Evolutionary conservation across 345 rosid genomes (phyloP).

Genomic region (Raphanus sativus): DNA sequence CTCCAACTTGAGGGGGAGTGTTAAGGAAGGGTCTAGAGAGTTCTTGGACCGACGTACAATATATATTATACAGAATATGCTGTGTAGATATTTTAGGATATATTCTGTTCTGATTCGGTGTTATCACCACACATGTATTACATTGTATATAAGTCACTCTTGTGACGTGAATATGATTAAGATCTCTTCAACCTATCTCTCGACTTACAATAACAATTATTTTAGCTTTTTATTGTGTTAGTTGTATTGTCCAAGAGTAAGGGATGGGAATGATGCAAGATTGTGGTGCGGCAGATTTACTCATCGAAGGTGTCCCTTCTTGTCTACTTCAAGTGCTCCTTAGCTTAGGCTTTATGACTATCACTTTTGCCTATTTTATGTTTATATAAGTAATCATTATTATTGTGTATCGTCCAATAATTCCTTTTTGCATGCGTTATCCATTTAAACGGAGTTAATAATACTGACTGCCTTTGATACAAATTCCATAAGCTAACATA

Average conservation of each 20-base stretch:
- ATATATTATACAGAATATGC: too few species aligned
- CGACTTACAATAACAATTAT: too few species aligned
- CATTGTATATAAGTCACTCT: too few species aligned
- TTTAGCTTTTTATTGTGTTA: background rate
- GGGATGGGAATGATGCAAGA: conserved; percentile 24
- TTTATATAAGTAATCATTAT: conserved; percentile 9
- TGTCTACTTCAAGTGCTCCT: conserved; percentile 24
- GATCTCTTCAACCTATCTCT: too few species aligned
- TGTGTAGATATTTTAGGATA: too few species aligned
- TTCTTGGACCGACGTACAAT: too few species aligned
- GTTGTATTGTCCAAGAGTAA: background rate
- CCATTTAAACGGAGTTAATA: background rate
- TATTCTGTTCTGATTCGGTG: too few species aligned
- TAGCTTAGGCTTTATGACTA: conserved; percentile 23
- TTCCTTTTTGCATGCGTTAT: conserved; percentile 34
- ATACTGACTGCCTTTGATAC: background rate
- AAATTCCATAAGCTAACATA: background rate
- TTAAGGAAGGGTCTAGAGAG: too few species aligned
- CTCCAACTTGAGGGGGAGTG: too few species aligned
- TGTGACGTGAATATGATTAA: too few species aligned
- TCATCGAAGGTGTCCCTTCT: conserved; percentile 33
- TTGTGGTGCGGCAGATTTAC: conserved; percentile 24
- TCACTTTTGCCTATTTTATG: conserved; percentile 15
- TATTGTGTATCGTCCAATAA: conserved; percentile 11
- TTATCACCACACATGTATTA: too few species aligned